Evolutionary conservation across 2,329 filamentous ascomycete species (phyloP), one percentile per base, ranked within the genome.

Genomic region (Diplodia mutila): DNA sequence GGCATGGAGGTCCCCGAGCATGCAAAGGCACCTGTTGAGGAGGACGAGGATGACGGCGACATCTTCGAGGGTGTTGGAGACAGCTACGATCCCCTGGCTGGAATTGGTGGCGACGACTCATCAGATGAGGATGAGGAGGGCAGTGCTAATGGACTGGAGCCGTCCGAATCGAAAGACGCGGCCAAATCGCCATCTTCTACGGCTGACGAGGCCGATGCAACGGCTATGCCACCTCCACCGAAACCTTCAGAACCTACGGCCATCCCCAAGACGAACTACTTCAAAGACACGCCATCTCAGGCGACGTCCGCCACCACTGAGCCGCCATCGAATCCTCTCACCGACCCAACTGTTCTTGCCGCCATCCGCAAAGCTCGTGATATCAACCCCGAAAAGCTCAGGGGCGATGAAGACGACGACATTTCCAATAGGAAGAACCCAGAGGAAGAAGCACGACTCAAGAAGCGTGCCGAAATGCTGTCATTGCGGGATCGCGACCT

Each of bases 301-400:
- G 71, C 59, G 72, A 74, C 63, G 72, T 75, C 67, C 68, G 16
- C 68, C 25, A 54, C 37, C 12, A n/a, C 61, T 23, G 29, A 48
- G 23, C 74, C 75, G 27, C 72, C 76, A 8, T 72, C 74, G 29
- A 80, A 81, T 57, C 79, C 81, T 4, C 61, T 71, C 21, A 49
- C 71, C 16, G 66, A 69, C 25, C 73, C 73, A 32, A 72, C 85
- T 4, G 86, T 90, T 73, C 93, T 97, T 73, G 91, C 93, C 2
- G 87, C 90, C 2, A 90, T 97, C 70, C 85, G 93, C 70, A 93
- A 92, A 3, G 93, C 93, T 0, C 52, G 54, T 7, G 85, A 99
- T 73, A 92, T 93, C 79, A 93, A 93, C 77, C 76, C 72, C 75
- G 78, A 76, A 4, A 71, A 76, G 23, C 81, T 79, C 53, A 53